A percentile compares a stretch with the other conserved stretches of the same genome.
Evolutionary conservation across 768 basidiomycete genomes (phyloP).

Genomic region (Mycena filopes): DNA sequence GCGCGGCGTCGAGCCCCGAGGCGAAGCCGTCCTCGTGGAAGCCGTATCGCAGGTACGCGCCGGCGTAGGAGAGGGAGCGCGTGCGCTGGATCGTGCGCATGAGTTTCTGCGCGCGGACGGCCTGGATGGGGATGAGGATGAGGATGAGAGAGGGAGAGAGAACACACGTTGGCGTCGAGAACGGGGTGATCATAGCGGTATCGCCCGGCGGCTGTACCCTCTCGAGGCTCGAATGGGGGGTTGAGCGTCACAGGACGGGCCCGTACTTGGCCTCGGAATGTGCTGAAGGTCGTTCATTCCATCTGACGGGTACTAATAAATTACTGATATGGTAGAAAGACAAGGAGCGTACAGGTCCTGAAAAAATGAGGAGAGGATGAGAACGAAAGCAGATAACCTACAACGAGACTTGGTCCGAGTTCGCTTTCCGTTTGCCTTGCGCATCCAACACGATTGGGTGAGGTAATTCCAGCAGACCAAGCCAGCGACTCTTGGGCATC

Average conservation of each 20-base stretch:
- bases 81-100: conserved; percentile 70
- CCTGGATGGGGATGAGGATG: conserved; percentile 41
- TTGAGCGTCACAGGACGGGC: conserved; percentile 80
- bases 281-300: conserved; percentile 84
- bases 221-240: conserved; percentile 69
- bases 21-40: conserved; percentile 87
- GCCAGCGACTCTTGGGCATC: conserved; percentile 72
- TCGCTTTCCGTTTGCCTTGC: conserved; percentile 51
- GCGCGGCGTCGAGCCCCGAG: conserved; percentile 53
- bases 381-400: conserved; percentile 44
- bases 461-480: conserved; percentile 89
- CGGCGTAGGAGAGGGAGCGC: conserved; percentile 71
- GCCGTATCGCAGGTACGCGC: conserved; percentile 81
- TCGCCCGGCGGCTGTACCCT: conserved; percentile 56
- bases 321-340: neutral
- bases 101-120: conserved; percentile 63
- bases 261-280: conserved; percentile 66
- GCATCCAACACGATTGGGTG: conserved; percentile 56
- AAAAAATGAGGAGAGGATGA: conserved; percentile 1
- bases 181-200: conserved; percentile 79
- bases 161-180: conserved; percentile 48
- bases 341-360: conserved; percentile 58
- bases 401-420: conserved; percentile 71
- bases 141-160: too few species aligned
- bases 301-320: conserved; percentile 50